Conservation (phyloP, 352 stramenopile species). For the Pythium plurisporium region DNA sequence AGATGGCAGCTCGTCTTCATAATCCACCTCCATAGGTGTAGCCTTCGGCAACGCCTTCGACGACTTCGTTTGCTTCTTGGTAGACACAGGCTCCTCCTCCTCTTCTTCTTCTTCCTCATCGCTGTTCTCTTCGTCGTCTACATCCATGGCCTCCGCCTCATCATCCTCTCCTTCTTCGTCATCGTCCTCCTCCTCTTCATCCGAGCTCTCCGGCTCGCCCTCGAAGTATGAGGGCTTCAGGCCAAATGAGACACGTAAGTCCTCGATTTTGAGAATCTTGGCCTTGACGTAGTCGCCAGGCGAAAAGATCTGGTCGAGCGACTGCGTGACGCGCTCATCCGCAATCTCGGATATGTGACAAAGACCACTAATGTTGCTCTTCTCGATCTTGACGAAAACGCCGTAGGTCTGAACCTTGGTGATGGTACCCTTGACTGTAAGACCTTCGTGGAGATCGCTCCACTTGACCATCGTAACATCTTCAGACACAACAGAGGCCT, state of each 20-base stretch:
- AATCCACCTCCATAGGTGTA: constrained; percentile 39
- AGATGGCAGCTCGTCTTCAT: constrained; percentile 43
- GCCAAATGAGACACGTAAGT: constrained; percentile 90
- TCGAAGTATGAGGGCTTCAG: constrained; percentile 97
- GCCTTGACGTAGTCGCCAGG: constrained; percentile 96
- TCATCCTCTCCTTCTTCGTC: constrained; percentile 47
- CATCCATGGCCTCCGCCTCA: constrained; percentile 33
- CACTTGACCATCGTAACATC: constrained; percentile 81
- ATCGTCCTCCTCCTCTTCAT: constrained; percentile 77
- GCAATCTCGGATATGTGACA: constrained; percentile 96
- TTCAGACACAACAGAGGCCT: constrained; percentile 91
- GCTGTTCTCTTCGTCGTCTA: constrained; percentile 49
- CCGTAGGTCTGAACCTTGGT: constrained; percentile 94
- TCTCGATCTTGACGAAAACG: constrained; percentile 95
- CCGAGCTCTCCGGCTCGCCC: constrained; percentile 86
- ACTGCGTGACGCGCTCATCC: constrained; percentile 92
- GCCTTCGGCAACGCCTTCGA: constrained; percentile 16
- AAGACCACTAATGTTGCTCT: constrained; percentile 93
- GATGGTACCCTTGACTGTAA: constrained; percentile 94
- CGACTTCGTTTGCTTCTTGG: constrained; percentile 25
- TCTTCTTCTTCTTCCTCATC: constrained; percentile 43
- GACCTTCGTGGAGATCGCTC: constrained; percentile 86
- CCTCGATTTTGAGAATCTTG: constrained; percentile 94
- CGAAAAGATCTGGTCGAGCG: constrained; percentile 91
- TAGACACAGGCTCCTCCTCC: constrained; percentile 29